Conservation (phyloP, 352 stramenopile genomes). For the Pilasporangium apinafurcum region DNA sequence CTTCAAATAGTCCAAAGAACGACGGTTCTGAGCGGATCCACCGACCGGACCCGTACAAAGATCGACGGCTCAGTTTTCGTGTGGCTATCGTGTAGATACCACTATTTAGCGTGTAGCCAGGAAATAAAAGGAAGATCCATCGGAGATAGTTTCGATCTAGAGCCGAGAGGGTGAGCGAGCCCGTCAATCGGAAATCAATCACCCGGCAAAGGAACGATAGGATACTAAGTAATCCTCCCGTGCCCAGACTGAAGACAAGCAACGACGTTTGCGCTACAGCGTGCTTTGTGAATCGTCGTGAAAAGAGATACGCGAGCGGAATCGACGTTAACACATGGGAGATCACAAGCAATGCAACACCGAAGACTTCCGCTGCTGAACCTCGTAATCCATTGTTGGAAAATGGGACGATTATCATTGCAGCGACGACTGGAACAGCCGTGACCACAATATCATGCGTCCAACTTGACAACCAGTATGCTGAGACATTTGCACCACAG, state of each 20-base stretch:
- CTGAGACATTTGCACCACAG: slow-evolving; percentile 22
- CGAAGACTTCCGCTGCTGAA: slow-evolving; percentile 5
- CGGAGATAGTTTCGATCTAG: slow-evolving; percentile 29
- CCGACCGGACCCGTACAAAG: slow-evolving; percentile 5
- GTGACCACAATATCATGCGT: slow-evolving; percentile 28
- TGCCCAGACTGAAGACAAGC: slow-evolving; percentile 20
- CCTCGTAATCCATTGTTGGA: slow-evolving; percentile 10
- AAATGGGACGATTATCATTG: slow-evolving; percentile 16
- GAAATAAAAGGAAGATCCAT: slow-evolving; percentile 31
- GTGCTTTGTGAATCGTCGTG: slow-evolving; percentile 25
- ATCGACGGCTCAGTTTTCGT: slow-evolving; percentile 17
- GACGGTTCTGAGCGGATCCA: slow-evolving; percentile 2
- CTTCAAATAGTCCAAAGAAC: slow-evolving; percentile 21
- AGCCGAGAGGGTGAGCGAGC: slow-evolving; percentile 6
- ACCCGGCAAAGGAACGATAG: slow-evolving; percentile 34
- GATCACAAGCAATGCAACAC: slow-evolving; percentile 12
- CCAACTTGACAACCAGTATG: slow-evolving; percentile 38
- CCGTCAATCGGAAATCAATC: slow-evolving; percentile 16
- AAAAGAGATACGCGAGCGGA: slow-evolving; percentile 29
- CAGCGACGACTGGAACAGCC: slow-evolving; percentile 17
- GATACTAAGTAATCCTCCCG: slow-evolving; percentile 23
- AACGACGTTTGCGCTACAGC: slow-evolving; percentile 27
- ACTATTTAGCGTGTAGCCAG: slow-evolving; percentile 23
- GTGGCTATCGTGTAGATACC: slow-evolving; percentile 28
- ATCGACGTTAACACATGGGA: slow-evolving; percentile 14